These are phyloP conservation scores for Huntiella bhutanensis DNA, from an alignment of 2,329 filamentous ascomycete genomes.

Conservation along the genomic window DNA sequence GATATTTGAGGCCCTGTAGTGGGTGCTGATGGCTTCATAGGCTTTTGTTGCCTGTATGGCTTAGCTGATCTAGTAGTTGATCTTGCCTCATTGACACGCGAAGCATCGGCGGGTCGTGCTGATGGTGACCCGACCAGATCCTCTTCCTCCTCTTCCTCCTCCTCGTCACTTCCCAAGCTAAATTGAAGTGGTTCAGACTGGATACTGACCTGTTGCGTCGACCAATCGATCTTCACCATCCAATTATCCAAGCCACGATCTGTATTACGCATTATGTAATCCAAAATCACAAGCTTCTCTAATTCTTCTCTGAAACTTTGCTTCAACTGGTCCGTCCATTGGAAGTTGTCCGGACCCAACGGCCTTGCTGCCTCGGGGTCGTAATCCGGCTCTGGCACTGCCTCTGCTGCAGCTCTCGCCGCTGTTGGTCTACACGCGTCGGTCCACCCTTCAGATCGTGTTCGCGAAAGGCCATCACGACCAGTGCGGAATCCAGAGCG, in stretches of 20 bases:
- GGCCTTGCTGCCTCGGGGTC: slow-evolving; percentile 21
- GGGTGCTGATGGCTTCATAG: slow-evolving; percentile 54
- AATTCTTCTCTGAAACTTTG: slow-evolving; percentile 87
- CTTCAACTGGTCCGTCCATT: slow-evolving; percentile 77
- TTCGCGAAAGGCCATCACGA: slow-evolving; percentile 40
- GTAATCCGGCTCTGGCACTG: slow-evolving; percentile 30
- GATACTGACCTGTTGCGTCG: slow-evolving; percentile 65
- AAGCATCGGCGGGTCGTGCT: slow-evolving; percentile 34
- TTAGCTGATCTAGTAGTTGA: slow-evolving; percentile 27
- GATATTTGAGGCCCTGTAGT: slow-evolving; percentile 40
- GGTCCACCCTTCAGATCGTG: slow-evolving; percentile 51
- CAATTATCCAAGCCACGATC: slow-evolving; percentile 94
- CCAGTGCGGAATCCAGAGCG: slow-evolving; percentile 45
- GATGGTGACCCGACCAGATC: slow-evolving; percentile 16
- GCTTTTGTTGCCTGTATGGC: slow-evolving; percentile 61
- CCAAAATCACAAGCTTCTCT: slow-evolving; percentile 89
- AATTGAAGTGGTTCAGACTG: slow-evolving; percentile 60
- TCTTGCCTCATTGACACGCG: slow-evolving; percentile 23
- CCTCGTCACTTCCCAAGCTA: slow-evolving; percentile 34
- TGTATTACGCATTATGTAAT: slow-evolving; percentile 98
- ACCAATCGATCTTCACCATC: slow-evolving; percentile 96
- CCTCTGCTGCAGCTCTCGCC: slow-evolving; percentile 18
- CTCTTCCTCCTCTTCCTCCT: slow-evolving; percentile 25
- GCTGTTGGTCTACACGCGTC: slow-evolving; percentile 57
- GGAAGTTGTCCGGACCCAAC: slow-evolving; percentile 38